These are phyloP conservation scores for Anisodus tanguticus DNA, from an alignment of 257 asterid genomes.

Conservation along the genomic window DNA sequence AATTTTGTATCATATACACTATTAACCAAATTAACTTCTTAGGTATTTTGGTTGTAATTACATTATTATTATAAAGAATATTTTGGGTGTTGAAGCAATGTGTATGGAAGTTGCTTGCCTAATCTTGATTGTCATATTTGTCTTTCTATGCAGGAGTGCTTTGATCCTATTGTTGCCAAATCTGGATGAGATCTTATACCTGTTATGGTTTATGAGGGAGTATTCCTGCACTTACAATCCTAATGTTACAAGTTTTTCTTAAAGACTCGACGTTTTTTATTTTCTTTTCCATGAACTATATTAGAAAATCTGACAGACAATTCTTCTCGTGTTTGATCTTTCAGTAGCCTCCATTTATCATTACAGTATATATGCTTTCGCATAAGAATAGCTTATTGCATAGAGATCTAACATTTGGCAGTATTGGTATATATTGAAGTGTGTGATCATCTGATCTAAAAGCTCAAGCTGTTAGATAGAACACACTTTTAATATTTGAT, in stretches of 20 bases:
- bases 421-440: too few relatives aligned
- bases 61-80: too few relatives aligned
- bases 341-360: not conserved
- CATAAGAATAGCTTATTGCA: too few relatives aligned
- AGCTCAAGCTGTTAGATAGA: too few relatives aligned
- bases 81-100: too few relatives aligned
- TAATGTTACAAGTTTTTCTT: not conserved
- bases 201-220: slow-evolving; percentile 98
- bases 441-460: too few relatives aligned
- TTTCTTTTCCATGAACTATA: not conserved
- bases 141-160: slow-evolving; percentile 75
- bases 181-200: slow-evolving; percentile 99
- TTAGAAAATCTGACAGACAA: not conserved
- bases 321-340: not conserved
- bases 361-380: too few relatives aligned
- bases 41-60: too few relatives aligned
- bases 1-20: too few relatives aligned
- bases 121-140: not conserved
- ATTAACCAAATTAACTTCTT: too few relatives aligned
- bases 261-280: not conserved
- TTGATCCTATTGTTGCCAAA: slow-evolving; percentile 93
- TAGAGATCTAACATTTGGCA: too few relatives aligned
- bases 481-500: too few relatives aligned
- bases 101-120: not conserved
- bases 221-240: slow-evolving; percentile 10